Evolutionary conservation across 805 yeast species (phyloP), one percentile per base, ranked within the genome.

Genomic region (Hanseniaspora clermontiae): DNA sequence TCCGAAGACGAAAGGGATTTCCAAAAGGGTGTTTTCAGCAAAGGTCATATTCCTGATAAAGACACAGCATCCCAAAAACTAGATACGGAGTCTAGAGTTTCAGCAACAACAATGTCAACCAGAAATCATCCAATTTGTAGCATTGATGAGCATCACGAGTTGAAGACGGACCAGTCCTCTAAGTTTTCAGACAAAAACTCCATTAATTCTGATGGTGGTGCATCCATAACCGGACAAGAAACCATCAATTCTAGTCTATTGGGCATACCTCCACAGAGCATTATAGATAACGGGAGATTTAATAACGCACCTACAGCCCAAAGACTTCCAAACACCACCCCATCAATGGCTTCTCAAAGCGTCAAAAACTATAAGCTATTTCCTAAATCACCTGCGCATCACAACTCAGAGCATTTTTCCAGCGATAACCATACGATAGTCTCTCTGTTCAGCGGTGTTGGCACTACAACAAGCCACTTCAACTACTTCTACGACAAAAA

Each of bases 181-280:
- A 69, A 49, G 63, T 64, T 42, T 64, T 64, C 32, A 67, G 12
- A 66, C 67, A 43, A 37, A 31, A 31, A 32, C 12, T 55, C 58
- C 1, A 45, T 55, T 6, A 36, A 37, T 2, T 55, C 58, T 6
- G 49, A 38, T n/a, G 38, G 40, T 2, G 20, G 19, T 7, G 69
- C 68, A 0, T 71, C 75, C 0, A 61, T 69, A 3, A 49, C 63
- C 5, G 66, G 66, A 12, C 66, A 68, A 55, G 75, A 77, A 42
- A 75, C 78, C 31, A 77, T 84, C 3, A 82, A 80, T 60, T 79
- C 86, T 20, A 79, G 84, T 51, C 79, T 84, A 0, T 72, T 80
- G 31, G 87, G 87, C 0, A 82, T 83, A 17, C 80, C 88, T 0
- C 88, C 89, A 0, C 84, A 86, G n/a, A 79, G 84, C 60, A 80